Evolutionary conservation across 1,284 basidiomycete genomes (phyloP), one percentile per base, ranked within the genome.

Genomic region (Golubevia pallescens): DNA sequence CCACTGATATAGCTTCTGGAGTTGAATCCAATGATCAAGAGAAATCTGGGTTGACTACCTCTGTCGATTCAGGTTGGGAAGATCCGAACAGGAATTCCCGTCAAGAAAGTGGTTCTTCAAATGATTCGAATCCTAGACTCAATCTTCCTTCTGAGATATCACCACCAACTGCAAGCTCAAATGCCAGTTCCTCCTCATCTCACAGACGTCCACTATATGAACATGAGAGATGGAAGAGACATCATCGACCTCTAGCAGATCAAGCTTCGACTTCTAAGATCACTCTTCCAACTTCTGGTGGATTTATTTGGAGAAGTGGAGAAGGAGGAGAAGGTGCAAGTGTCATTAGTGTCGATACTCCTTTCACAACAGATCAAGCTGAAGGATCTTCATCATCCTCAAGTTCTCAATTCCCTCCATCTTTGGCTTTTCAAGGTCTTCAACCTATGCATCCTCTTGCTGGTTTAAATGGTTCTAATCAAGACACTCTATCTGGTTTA

Each of bases 201-300:
- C 42, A 10, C 42, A 48, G 42, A 48, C 8, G 16, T 10, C 42
- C 42, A 13, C 42, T 48, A 21, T 69, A 67, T 59, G 75, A 79
- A 28, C 73, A 79, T 57, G 53, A 55, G n/a, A 60, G 73, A 14
- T 79, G 77, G 77, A 71, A 74, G 32, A 58, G 65, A 21, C 71
- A 77, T 51, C 77, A 79, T 52, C 65, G 69, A 7, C 74, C 10
- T 63, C 70, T 8, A 67, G 57, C 38, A 63, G 34, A 20, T 32
- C 55, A 5, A 24, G 63, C 16, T 55, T 67, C 2, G 61, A 66
- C 19, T 70, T 74, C 14, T 67, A 66, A 28, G 42, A 54, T 72
- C 55, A 74, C 68, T 54, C 61, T 75, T n/a, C 75, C 72, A n/a
- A 60, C 74, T 16, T 48, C 42, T 55, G 77, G 73, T 1, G 73